Conservation (phyloP, 2,329 filamentous ascomycete species). For the Talaromyces sp. region DNA sequence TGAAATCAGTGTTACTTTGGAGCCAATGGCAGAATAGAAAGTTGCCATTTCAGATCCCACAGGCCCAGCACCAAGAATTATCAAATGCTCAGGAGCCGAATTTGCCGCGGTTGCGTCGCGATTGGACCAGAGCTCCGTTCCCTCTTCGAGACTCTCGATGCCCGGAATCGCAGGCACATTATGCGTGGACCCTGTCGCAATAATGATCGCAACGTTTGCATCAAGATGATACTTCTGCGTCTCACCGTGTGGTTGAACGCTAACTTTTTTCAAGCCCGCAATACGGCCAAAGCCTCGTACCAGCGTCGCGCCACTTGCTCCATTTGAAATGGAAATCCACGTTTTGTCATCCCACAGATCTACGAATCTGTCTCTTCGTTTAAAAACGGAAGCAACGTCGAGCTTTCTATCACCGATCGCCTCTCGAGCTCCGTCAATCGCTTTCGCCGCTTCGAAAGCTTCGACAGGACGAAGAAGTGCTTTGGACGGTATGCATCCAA, state of each 20-base stretch:
- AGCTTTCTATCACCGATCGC: not conserved
- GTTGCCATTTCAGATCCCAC: not conserved
- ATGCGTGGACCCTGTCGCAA: slow-evolving; percentile 2
- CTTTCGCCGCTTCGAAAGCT: not conserved
- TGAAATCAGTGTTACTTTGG: not conserved
- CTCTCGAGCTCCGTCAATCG: not conserved
- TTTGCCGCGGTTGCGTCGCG: not conserved
- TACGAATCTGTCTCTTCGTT: slow-evolving; percentile 1
- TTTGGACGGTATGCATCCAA: slow-evolving; percentile 2
- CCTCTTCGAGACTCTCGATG: not conserved
- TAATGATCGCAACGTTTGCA: not conserved
- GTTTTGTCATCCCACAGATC: not conserved
- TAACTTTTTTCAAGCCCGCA: not conserved
- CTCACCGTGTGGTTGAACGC: slow-evolving; percentile 2
- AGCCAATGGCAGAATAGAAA: slow-evolving; percentile 4
- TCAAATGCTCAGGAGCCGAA: not conserved
- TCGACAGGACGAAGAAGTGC: slow-evolving; percentile 1
- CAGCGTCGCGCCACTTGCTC: not conserved
- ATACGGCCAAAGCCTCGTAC: not conserved
- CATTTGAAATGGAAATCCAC: slow-evolving; percentile 3
- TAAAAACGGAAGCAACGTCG: not conserved
- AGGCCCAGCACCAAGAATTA: not conserved
- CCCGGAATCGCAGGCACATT: not conserved
- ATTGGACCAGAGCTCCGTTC: not conserved
- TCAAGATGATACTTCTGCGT: not conserved